Conservation (phyloP, 331 rosid genomes). For the Spiraea crenata region DNA sequence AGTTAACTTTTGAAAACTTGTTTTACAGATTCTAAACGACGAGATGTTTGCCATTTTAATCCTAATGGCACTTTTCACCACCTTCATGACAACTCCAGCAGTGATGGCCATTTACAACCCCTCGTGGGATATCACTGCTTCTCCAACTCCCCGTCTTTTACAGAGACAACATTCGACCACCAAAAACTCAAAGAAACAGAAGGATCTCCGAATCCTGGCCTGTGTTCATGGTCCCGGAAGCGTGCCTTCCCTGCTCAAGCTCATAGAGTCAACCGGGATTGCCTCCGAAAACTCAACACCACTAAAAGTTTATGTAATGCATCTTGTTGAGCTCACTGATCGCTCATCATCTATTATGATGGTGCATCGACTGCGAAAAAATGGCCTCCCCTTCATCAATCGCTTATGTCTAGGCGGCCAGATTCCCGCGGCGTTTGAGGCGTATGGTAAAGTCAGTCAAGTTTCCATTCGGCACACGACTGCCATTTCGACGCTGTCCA, state of each 20-base stretch:
- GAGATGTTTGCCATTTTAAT: conserved; percentile 81
- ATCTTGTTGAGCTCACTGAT: conserved; percentile 72
- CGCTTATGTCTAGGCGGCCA: conserved; percentile 43
- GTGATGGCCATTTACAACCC: conserved; percentile 76
- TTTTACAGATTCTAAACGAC: conserved; percentile 62
- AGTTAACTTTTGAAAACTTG: background rate
- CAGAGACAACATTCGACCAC: background rate
- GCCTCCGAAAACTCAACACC: conserved; percentile 27
- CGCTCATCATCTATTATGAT: conserved; percentile 70
- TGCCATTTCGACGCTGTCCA: conserved; percentile 53
- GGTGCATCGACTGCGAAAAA: conserved; percentile 59
- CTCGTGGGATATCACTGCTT: conserved; percentile 32
- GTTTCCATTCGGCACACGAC: conserved; percentile 62
- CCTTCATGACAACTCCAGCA: conserved; percentile 78
- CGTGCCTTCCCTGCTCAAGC: conserved; percentile 49
- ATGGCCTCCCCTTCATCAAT: conserved; percentile 73
- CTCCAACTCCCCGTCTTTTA: conserved; percentile 30
- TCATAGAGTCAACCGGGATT: conserved; percentile 55
- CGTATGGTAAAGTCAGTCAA: conserved; percentile 49
- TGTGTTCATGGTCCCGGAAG: conserved; percentile 64
- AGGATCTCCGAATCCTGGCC: conserved; percentile 53
- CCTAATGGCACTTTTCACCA: conserved; percentile 82
- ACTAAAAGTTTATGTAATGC: conserved; percentile 64
- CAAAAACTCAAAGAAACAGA: background rate
- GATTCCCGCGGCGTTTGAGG: conserved; percentile 60